phyloP scores from a whole-genome alignment of 1,284 basidiomycete genomes.

The Phellopilus nigrolimitatus region DNA sequence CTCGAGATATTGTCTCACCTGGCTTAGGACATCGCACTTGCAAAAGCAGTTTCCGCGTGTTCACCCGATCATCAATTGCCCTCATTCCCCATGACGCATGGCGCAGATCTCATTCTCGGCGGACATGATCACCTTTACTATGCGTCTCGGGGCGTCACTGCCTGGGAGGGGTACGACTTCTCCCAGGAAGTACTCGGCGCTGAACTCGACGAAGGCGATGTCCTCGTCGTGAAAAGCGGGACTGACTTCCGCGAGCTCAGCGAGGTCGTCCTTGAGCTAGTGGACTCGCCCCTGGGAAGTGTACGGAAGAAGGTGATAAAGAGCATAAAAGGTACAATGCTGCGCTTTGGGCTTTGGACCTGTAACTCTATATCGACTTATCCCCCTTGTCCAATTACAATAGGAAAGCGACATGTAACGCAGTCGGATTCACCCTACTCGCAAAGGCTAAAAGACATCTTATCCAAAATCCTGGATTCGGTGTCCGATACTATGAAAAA shows the following conservation, averaged over 20 bases:
- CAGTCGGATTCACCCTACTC: conserved; percentile 59
- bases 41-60: conserved; percentile 56
- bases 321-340: conserved; percentile 49
- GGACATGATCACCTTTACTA: conserved; percentile 91
- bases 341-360: neutral
- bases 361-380: conserved; percentile 1
- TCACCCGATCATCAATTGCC: conserved; percentile 51
- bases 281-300: conserved; percentile 55
- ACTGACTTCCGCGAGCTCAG: conserved; percentile 89
- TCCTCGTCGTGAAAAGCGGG: conserved; percentile 80
- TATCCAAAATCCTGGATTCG: conserved; percentile 64
- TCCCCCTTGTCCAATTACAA: neutral
- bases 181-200: conserved; percentile 59
- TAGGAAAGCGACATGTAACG: conserved; percentile 63
- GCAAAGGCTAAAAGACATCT: conserved; percentile 50
- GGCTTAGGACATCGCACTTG: conserved; percentile 59
- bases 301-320: conserved; percentile 66
- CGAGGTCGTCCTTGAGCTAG: conserved; percentile 63
- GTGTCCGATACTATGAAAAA: conserved; percentile 69
- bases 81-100: conserved; percentile 54
- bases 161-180: conserved; percentile 70
- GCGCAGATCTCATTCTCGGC: conserved; percentile 82
- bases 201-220: conserved; percentile 68
- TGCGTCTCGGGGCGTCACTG: conserved; percentile 67
- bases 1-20: conserved; percentile 43